Conservation (phyloP, 2,329 filamentous ascomycete species). For the Curvularia sp. region DNA sequence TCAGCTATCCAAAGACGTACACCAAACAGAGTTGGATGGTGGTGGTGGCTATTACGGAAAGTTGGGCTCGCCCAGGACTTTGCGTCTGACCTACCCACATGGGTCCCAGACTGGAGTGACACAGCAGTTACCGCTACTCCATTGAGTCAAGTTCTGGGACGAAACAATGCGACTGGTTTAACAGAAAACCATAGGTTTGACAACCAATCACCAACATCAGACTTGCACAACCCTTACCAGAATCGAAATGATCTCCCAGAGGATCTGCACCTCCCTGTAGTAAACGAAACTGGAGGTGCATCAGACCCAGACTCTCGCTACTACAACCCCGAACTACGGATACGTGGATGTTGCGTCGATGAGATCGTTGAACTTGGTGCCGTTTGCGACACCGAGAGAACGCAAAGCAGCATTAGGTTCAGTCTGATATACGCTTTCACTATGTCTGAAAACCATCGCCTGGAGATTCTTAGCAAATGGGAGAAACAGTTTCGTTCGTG, state of each 20-base stretch:
- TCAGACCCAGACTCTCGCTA: not conserved
- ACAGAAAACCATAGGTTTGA: not conserved
- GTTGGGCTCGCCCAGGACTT: not conserved
- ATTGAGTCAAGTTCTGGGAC: not conserved
- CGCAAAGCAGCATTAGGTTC: not conserved
- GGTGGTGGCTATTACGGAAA: not conserved
- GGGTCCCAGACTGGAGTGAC: not conserved
- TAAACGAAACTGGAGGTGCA: not conserved
- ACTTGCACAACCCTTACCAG: not conserved
- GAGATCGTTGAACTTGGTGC: not conserved
- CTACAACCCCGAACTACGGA: not conserved
- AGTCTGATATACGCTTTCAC: not conserved
- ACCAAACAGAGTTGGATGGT: not conserved
- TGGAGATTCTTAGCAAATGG: not conserved
- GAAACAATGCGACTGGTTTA: not conserved
- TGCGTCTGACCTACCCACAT: not conserved
- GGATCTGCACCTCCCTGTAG: not conserved
- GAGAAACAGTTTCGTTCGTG: not conserved
- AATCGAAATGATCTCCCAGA: not conserved
- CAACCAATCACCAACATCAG: not conserved
- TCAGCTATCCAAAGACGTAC: not conserved
- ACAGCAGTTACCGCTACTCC: not conserved
- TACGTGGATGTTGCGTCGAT: not conserved
- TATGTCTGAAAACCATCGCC: not conserved
- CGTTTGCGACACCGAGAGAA: not conserved